Base-by-base conservation (phyloP, 345 rosid species). In the Noccaea caerulescens region DNA sequence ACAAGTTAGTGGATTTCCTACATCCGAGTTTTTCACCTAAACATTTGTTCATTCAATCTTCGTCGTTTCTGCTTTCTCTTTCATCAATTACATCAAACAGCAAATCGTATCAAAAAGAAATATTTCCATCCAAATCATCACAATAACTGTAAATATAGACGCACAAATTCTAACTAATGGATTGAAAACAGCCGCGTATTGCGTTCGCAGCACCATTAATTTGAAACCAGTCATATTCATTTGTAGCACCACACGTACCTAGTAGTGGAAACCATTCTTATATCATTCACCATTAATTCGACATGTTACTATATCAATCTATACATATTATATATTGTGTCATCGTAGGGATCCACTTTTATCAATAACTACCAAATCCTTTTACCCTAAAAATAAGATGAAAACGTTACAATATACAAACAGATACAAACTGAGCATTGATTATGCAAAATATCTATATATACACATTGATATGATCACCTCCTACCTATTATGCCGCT, bases 171-270 rank as follows among this genome's bases (percentile, higher is more conserved):
- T 20, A 7, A 16, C 2, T 14, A 4, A 10, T 27, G 66, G 25
- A 58, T 14, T 10, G 47, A 6, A 58, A 49, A 33, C 33, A 58
- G 32, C 66, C 66, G 16, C 66, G 66, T 49, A 32, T 37, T 47
- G 7, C 23, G 7, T 69, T 27, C 10, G 49, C 49, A 38, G 52
- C 7, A 45, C 38, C 27, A 46, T 34, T 57, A 34, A 27, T 57
- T 20, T n/a, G 57, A 46, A 37, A n/a, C 32, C 47, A 23, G 25
- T 43, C 30, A 27, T 27, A 27, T 27, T 27, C 30, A 27, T 27
- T 27, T 27, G 30, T 20, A 20, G 23, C 23, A 20, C 23, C 23
- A 20, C 23, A 20, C 23, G 23, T 27, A 27, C 30, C 30, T 3
- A 27, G 30, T 27, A 27, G 30, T 27, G 30, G 30, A 27, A 27